Percentiles rank a stretch among this genome's conserved stretches.
Evolutionary conservation across 139 green algal genomes (phyloP).

Genomic region (Edaphochlamys debaryana): DNA sequence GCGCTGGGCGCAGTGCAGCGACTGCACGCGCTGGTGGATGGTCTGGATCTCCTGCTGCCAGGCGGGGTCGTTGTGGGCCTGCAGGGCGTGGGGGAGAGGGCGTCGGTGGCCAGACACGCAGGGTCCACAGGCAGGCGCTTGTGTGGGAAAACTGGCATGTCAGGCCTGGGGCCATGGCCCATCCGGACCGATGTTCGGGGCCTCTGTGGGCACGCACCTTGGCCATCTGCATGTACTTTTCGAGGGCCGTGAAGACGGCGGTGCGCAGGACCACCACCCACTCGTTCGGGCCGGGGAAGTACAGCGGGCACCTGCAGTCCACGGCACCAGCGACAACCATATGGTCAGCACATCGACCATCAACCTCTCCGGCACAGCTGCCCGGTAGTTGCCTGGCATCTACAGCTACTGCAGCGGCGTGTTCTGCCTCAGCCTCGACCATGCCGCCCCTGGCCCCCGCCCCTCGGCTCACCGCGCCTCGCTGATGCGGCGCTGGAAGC

Average conservation of each 20-base stretch:
- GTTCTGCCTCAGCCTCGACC: too few species aligned
- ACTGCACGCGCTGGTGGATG: not conserved
- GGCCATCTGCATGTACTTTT: constrained; percentile 56
- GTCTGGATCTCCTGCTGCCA: constrained; percentile 24
- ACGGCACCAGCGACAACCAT: too few species aligned
- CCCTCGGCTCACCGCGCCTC: constrained; percentile 19
- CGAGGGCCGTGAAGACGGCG: constrained; percentile 73
- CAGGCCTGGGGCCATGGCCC: too few species aligned
- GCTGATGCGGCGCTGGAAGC: constrained; percentile 60
- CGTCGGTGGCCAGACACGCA: too few species aligned
- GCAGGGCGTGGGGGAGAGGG: not conserved
- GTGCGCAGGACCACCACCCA: constrained; percentile 66
- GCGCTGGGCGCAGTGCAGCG: constrained; percentile 46
- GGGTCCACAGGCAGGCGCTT: too few species aligned
- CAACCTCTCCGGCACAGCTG: too few species aligned
- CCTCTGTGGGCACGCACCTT: constrained; percentile 3
- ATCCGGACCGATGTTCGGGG: too few species aligned
- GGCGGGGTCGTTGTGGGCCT: constrained; percentile 9
- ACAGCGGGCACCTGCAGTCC: constrained; percentile 70
- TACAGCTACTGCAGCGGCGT: too few species aligned
- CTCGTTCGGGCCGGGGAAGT: constrained; percentile 70
- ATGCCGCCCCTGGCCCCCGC: too few species aligned
- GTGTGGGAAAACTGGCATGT: too few species aligned
- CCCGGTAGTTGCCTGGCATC: too few species aligned
- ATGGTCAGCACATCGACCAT: too few species aligned